phyloP scores from a whole-genome alignment of 177 flowering plant species.

The Vitis hybrid region DNA sequence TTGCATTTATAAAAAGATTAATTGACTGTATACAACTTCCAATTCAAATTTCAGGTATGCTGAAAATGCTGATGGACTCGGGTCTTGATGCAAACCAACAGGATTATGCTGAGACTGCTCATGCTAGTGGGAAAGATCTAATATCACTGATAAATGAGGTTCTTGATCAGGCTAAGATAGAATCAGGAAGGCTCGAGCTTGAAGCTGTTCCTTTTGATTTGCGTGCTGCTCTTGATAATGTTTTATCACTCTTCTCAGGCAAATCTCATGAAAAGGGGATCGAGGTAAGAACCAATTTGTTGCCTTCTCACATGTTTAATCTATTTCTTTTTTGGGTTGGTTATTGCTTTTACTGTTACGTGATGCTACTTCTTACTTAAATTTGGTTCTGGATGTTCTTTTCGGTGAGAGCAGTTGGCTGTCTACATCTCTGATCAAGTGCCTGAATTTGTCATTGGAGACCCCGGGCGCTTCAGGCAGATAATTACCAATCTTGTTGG shows the following conservation, averaged over 20 bases:
- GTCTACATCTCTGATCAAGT: constrained; percentile 74
- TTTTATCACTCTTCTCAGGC: constrained; percentile 68
- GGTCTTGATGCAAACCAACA: constrained; percentile 64
- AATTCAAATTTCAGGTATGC: constrained; percentile 62
- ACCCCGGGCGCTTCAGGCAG: constrained; percentile 83
- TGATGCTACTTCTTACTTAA: constrained; percentile 9
- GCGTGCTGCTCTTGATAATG: constrained; percentile 69
- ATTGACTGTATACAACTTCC: background rate
- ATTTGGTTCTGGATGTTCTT: constrained; percentile 9
- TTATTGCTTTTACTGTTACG: background rate
- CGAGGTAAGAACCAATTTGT: constrained; percentile 52
- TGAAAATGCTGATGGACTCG: constrained; percentile 93
- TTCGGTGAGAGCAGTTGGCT: constrained; percentile 64
- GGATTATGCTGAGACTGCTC: constrained; percentile 89
- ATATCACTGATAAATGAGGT: constrained; percentile 88
- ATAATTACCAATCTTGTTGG: constrained; percentile 93
- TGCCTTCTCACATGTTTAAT: background rate
- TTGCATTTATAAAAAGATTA: background rate
- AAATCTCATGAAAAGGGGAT: constrained; percentile 72
- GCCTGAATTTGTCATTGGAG: constrained; percentile 80
- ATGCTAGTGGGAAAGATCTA: constrained; percentile 73
- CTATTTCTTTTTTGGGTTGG: constrained; percentile 1
- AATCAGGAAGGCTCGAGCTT: constrained; percentile 91
- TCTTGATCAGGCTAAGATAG: constrained; percentile 97
- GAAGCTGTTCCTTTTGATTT: constrained; percentile 83